These are phyloP conservation scores for Candida hungchunana DNA, from an alignment of 805 yeast genomes.

Conservation along the genomic window DNA sequence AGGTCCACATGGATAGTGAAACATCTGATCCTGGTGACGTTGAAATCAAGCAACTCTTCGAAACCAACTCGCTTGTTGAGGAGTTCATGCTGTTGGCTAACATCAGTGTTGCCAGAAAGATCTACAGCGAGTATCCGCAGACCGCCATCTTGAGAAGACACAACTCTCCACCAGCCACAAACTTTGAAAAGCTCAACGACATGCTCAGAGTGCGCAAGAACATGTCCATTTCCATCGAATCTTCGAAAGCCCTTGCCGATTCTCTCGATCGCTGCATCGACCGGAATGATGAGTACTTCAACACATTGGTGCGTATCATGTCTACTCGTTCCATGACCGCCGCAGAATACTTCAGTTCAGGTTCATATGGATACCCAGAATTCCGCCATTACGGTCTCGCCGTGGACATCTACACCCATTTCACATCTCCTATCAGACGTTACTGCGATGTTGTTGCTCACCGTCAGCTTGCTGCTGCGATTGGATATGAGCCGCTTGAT, in stretches of 20 bases:
- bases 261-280: slow-evolving; percentile 87
- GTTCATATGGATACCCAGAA: slow-evolving; percentile 84
- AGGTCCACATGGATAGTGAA: slow-evolving; percentile 94
- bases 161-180: slow-evolving; percentile 94
- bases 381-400: slow-evolving; percentile 97
- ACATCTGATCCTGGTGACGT: slow-evolving; percentile 96
- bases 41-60: slow-evolving; percentile 81
- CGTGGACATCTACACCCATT: slow-evolving; percentile 95
- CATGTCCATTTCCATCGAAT: slow-evolving; percentile 70
- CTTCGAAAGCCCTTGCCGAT: slow-evolving; percentile 89
- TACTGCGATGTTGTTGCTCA: slow-evolving; percentile 98
- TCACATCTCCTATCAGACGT: slow-evolving; percentile 96
- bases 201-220: slow-evolving; percentile 80
- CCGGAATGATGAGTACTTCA: slow-evolving; percentile 81
- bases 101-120: slow-evolving; percentile 90
- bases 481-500: slow-evolving; percentile 84
- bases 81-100: slow-evolving; percentile 98
- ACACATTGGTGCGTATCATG: slow-evolving; percentile 90
- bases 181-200: slow-evolving; percentile 85
- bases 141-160: slow-evolving; percentile 98
- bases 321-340: slow-evolving; percentile 99
- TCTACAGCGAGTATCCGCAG: slow-evolving; percentile 91
- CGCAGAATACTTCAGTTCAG: slow-evolving; percentile 94
- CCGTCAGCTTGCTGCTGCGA: slow-evolving; percentile 97
- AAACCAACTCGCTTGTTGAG: slow-evolving; percentile 93